phyloP scores from a whole-genome alignment of 306 rosid genomes.

The Prosopis cineraria region DNA sequence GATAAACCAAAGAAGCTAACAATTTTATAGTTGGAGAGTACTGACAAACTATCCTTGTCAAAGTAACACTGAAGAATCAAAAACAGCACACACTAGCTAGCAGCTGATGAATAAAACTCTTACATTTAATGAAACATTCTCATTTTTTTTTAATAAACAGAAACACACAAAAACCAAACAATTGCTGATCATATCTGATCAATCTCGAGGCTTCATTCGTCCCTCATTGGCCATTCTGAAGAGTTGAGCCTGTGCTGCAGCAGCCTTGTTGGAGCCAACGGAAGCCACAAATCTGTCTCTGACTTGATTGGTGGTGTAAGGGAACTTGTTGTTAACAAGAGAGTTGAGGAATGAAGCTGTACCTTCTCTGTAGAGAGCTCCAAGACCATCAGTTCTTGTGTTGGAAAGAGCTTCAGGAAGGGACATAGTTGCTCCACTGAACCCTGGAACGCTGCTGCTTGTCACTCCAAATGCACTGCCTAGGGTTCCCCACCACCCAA shows the following conservation, averaged over 20 bases:
- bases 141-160: slow-evolving; percentile 19
- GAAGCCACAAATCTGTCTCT: slow-evolving; percentile 62
- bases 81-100: slow-evolving; percentile 38
- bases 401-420: slow-evolving; percentile 83
- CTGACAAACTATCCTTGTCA: slow-evolving; percentile 30
- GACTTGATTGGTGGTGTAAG: slow-evolving; percentile 74
- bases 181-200: slow-evolving; percentile 3
- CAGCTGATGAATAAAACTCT: slow-evolving; percentile 3
- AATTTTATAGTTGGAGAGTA: slow-evolving; percentile 21
- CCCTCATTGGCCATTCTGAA: slow-evolving; percentile 94
- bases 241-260: slow-evolving; percentile 64
- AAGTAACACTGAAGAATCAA: slow-evolving; percentile 32
- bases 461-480: slow-evolving; percentile 72
- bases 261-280: slow-evolving; percentile 71
- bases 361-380: slow-evolving; percentile 80
- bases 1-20: slow-evolving; percentile 31
- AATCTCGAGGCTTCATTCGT: slow-evolving; percentile 53
- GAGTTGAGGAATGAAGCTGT: slow-evolving; percentile 86
- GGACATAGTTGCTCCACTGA: slow-evolving; percentile 51
- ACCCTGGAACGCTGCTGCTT: slow-evolving; percentile 49
- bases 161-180: slow-evolving; percentile 32
- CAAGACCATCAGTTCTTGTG: slow-evolving; percentile 76
- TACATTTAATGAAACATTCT: slow-evolving; percentile 9
- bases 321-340: slow-evolving; percentile 68
- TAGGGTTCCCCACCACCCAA: slow-evolving; percentile 93